Evolutionary conservation across 2,329 filamentous ascomycete species (phyloP).

Genomic region (Xylaria sp.): DNA sequence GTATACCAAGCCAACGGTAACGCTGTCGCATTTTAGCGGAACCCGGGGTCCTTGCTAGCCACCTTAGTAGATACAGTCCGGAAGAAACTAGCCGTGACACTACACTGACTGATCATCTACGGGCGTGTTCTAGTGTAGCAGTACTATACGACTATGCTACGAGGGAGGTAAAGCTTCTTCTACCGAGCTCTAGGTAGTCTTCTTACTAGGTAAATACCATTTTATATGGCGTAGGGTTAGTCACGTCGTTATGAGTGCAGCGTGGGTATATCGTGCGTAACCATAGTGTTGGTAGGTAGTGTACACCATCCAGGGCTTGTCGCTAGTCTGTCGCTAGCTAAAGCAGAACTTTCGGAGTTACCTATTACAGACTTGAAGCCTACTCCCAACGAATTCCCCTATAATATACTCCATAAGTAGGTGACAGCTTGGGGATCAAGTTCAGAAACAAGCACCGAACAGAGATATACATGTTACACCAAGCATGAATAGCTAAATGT

Average conservation of each 20-base stretch:
- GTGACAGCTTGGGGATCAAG: background rate
- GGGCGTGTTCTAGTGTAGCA: no score
- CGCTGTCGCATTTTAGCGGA: conserved; percentile 31
- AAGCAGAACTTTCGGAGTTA: no score
- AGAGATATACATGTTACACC: background rate
- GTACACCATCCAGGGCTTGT: background rate
- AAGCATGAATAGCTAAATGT: background rate
- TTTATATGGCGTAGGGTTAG: background rate
- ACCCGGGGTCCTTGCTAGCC: conserved; percentile 6
- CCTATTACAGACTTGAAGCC: no score
- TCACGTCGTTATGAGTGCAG: background rate
- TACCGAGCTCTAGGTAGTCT: no score
- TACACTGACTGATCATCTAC: no score
- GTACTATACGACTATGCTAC: no score
- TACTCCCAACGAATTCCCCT: no score
- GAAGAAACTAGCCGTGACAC: background rate
- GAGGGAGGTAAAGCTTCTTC: background rate
- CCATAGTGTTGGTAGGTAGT: conserved; percentile 1
- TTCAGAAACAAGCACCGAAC: background rate
- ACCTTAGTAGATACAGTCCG: background rate
- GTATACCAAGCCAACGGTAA: conserved; percentile 30
- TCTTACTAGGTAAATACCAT: background rate
- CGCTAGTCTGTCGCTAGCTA: background rate
- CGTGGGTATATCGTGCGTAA: background rate
- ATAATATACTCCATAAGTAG: no score